Evolutionary conservation across 768 basidiomycete genomes (phyloP), one percentile per base, ranked within the genome.

Genomic region (Leucogyrophana mollusca): DNA sequence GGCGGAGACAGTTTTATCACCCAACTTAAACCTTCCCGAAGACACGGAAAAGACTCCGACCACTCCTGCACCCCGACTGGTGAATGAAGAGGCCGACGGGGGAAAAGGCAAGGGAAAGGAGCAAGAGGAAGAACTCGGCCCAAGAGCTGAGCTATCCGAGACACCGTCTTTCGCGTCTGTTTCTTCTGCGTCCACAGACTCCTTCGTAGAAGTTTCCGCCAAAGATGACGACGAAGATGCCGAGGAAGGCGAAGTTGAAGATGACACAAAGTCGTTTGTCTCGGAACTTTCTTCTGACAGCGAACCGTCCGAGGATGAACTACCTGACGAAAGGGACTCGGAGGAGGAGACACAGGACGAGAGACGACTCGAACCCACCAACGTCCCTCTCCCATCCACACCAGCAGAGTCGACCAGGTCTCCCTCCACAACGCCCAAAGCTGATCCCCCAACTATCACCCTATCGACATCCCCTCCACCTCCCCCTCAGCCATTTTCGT

Each of bases 381-480:
- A 55, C 40, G 57, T 25, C 22, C 50, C 34, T 24, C 35, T 56
- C 13, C 49, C 68, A 14, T 5, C 34, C 7, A 60, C 73, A 2
- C 73, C 78, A 2, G 54, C 71, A 10, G 70, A 76, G 9, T 45
- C 50, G 13, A 72, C 73, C 24, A 71, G 79, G 34, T 82, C 83
- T 34, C 69, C 78, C 3, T 83, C 83, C 13, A 68, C 73, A 11
- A 82, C 83, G 7, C 84, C 83, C 8, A 78, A 77, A 53, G 74
- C 75, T 3, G 80, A 82, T 40, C 56, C 67, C 20, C 75, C 75
- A 1, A 61, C 59, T 13, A 71, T 77, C 21, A 54, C 65, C 11
- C 57, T 73, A 14, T 53, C 53, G n/a, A 32, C 37, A 21, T 72
- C 71, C 4, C 55, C 67, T 22, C 66, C 72, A 2, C 58, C 69